Conservation (phyloP, 2,329 filamentous ascomycete species). For the Gaeumannomyces sp. region DNA sequence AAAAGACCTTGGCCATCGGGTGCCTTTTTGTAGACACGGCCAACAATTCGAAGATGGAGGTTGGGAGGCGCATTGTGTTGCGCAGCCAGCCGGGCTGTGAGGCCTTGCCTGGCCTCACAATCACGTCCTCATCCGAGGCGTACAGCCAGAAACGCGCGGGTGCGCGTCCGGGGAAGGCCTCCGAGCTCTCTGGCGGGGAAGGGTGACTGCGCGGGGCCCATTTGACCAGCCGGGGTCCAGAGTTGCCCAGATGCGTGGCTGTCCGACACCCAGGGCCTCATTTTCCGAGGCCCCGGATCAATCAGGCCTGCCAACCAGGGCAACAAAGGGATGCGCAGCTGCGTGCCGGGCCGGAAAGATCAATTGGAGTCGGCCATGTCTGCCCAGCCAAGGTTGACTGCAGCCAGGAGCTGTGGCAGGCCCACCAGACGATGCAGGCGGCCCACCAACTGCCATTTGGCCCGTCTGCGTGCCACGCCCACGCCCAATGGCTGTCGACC, state of each 20-base stretch:
- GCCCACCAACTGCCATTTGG: neutral
- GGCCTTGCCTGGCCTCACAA: neutral
- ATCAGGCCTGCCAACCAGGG: too few species aligned
- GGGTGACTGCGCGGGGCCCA: too few species aligned
- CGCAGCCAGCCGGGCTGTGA: neutral
- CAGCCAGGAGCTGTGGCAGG: neutral
- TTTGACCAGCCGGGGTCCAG: too few species aligned
- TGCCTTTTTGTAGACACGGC: neutral
- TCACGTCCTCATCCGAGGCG: neutral
- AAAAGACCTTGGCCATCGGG: neutral
- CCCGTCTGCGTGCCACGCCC: neutral
- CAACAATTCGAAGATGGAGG: neutral
- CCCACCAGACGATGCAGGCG: too few species aligned
- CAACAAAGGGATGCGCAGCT: too few species aligned
- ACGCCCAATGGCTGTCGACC: neutral
- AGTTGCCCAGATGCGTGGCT: too few species aligned
- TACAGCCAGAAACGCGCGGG: neutral
- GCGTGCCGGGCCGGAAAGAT: too few species aligned
- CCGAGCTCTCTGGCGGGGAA: too few species aligned
- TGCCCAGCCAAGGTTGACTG: slow-evolving; percentile 1
- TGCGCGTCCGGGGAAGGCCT: neutral
- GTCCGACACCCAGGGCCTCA: neutral
- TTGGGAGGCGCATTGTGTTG: neutral
- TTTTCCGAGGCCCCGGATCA: neutral
- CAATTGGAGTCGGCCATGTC: neutral